Base-by-base conservation (phyloP, 306 rosid genomes). In the Gastrolobium bilobum region DNA sequence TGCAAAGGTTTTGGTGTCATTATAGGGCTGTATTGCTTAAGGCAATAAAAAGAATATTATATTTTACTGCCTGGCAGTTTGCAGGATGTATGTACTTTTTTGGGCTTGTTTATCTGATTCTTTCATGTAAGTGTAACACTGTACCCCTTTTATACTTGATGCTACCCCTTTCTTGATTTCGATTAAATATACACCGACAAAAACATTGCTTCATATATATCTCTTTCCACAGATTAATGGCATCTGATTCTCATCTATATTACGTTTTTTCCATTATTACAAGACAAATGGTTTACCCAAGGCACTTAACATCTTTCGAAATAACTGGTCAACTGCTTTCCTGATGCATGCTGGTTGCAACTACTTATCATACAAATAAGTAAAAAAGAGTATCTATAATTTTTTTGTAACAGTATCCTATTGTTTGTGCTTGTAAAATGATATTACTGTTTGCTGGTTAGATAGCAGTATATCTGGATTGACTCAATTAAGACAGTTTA, bases 381-480 rank as follows among this genome's bases (percentile, higher is more conserved):
- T 14, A 1, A 8, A 2, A 35, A 14, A 51, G 20, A 7, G 31
- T 9, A 44, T 67, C 26, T 13, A 48, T 51, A 13, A 56, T 40
- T 29, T 57, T 33, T 38, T 37, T 37, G 2, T 8, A 35, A 37
- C 62, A 14, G 31, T 13, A 46, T 34, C 64, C 38, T 11, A 63
- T 61, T 48, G 51, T 37, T 63, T 31, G 71, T 33, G 10, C 8
- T 61, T 44, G 29, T 61, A 15, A 75, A 62, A 62, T 48, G 52
- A 75, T 48, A 47, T 35, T 6, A 26, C 10, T 15, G 13, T 63
- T 31, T 51, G 39, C 42, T 37, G 6, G 38, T 20, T 60, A 30
- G 14, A 74, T 33, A n/a, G 79, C 59, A 46, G 47, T 34, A 33
- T 34, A 31, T 46, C 29, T 74, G 56, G 79, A n/a, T 29, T 34